Percentiles rank a stretch among this genome's conserved stretches.
Evolutionary conservation across 495 filamentous ascomycete genomes (phyloP).

Genomic region (Xylaria curta): DNA sequence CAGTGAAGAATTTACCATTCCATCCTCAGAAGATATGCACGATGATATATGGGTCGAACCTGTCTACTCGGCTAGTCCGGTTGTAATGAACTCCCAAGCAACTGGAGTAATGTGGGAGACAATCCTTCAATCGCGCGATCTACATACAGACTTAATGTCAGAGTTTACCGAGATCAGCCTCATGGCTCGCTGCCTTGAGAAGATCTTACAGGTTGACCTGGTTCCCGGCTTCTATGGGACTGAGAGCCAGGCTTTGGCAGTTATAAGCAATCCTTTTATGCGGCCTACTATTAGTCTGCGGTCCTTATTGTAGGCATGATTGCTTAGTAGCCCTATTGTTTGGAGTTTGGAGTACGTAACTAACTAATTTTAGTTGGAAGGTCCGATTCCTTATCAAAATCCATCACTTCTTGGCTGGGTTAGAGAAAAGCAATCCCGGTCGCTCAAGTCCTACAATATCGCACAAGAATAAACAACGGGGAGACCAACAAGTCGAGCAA

Average conservation of each 20-base stretch:
- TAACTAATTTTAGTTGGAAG: neutral
- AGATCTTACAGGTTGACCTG: neutral
- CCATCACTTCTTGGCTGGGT: neutral
- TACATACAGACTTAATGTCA: neutral
- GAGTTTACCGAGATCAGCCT: constrained; percentile 2
- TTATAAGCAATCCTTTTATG: neutral
- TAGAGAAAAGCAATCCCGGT: neutral
- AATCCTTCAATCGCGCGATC: neutral
- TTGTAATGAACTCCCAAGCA: constrained; percentile 1
- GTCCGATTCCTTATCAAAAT: neutral
- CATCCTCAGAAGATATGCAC: constrained; percentile 5
- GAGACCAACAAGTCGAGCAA: neutral
- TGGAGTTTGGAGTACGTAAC: neutral
- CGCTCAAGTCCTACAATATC: neutral
- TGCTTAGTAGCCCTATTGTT: neutral
- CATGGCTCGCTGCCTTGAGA: neutral
- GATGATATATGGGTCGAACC: constrained; percentile 6
- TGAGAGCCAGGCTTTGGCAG: neutral
- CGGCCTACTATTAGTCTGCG: neutral
- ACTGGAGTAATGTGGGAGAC: constrained; percentile 8
- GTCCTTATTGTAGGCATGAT: neutral
- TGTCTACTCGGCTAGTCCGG: neutral
- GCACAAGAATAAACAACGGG: neutral
- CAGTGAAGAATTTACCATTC: neutral
- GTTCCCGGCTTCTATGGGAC: neutral